Conservation (phyloP, 257 asterid species). For the Fraxinus quadrangulata region DNA sequence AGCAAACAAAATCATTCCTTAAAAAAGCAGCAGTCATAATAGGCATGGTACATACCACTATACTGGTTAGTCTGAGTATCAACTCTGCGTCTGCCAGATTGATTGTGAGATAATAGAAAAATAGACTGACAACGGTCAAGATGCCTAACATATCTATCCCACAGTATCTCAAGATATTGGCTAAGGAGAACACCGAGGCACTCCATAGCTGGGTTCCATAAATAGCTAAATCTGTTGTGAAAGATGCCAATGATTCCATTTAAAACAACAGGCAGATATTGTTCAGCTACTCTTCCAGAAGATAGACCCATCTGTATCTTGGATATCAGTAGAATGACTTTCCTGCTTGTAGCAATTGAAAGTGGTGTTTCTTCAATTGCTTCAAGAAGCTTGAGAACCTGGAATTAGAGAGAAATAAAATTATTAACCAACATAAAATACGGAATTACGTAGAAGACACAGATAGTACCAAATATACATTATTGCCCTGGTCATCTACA, state of each 20-base stretch:
- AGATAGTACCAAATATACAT: constrained; percentile 41
- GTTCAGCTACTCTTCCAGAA: constrained; percentile 55
- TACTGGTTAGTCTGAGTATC: constrained; percentile 30
- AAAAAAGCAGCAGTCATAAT: constrained; percentile 13
- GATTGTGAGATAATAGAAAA: constrained; percentile 50
- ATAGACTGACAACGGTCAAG: constrained; percentile 58
- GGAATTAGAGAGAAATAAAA: constrained; percentile 33
- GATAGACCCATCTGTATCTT: constrained; percentile 65
- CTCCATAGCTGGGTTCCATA: constrained; percentile 77
- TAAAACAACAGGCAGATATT: constrained; percentile 56
- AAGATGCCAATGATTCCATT: constrained; percentile 78
- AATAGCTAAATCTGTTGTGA: constrained; percentile 64
- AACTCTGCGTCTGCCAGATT: constrained; percentile 32
- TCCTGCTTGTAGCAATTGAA: constrained; percentile 70
- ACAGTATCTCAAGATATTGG: constrained; percentile 53
- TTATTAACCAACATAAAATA: constrained; percentile 6
- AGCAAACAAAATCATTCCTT: constrained; percentile 12
- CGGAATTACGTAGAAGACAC: constrained; percentile 15
- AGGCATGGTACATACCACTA: constrained; percentile 49
- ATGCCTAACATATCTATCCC: constrained; percentile 64
- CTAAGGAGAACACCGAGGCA: constrained; percentile 64
- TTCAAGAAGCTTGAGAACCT: constrained; percentile 76
- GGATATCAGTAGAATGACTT: constrained; percentile 59
- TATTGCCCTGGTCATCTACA: constrained; percentile 33
- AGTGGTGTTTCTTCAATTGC: constrained; percentile 68